Base-by-base conservation (phyloP, 2,329 filamentous ascomycete genomes). In the Neophaeococcomyces mojaviensis region DNA sequence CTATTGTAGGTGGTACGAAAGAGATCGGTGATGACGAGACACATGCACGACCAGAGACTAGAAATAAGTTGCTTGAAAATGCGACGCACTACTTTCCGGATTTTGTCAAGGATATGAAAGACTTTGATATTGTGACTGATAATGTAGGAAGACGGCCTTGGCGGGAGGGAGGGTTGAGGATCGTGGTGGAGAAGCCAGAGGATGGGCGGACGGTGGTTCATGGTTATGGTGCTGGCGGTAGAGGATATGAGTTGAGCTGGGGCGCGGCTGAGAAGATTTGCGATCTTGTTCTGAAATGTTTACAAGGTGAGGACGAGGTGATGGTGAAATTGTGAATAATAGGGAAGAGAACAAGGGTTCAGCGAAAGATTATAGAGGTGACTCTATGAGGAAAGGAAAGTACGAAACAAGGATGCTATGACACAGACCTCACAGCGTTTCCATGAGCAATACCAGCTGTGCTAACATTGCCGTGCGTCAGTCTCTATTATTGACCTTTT, bases 1-100 rank as follows among this genome's bases (percentile, higher is more conserved):
- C 80, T 0, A 68, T 84, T 32, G 74, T 84, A 16, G 81, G 81
- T 4, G 81, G 81, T 0, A 84, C 79, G 8, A 83, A 82, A 59
- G 74, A 83, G 56, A 68, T 71, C 1, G 64, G 74, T 46, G 67
- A 81, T 58, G 80, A 75, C 74, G 67, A 74, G 38, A 59, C 69
- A 0, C 62, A 68, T 15, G 72, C 78, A 1, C 74, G 68, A 0
- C 48, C 53, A 1, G 69, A 71, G 38, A 71, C 73, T 0, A 62
- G 78, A 15, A 60, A 65, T 31, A 58, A 55, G 22, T 60, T 84
- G 12, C 67, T 83, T 4, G 50, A 53, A 2, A 64, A 65, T 10
- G 67, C 64, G 34, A 60, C 61, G 2, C 63, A 67, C 40, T 62
- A 61, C 57, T 69, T 69, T 50, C 65, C 68, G 2, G 64, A 69